Conservation (phyloP, 2,329 filamentous ascomycete genomes). For the Arachnomyces sp. region DNA sequence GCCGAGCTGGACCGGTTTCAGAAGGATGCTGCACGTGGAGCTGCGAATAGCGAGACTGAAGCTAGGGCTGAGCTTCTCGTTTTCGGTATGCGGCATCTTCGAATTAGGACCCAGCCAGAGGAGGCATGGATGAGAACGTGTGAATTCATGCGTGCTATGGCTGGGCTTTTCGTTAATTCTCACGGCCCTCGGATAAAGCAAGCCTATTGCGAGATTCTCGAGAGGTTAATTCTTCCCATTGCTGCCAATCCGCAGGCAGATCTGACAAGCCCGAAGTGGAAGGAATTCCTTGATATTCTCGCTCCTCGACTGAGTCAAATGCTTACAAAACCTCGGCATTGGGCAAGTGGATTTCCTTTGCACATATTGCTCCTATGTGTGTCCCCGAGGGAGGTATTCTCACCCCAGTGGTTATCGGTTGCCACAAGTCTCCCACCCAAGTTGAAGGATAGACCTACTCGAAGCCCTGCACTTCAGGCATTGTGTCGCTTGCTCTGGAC, state of each 20-base stretch:
- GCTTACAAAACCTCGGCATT: conserved; percentile 85
- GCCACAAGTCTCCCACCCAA: conserved; percentile 69
- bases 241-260: conserved; percentile 72
- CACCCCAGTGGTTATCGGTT: conserved; percentile 76
- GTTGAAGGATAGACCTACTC: conserved; percentile 72
- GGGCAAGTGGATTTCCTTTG: conserved; percentile 79
- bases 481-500: conserved; percentile 89
- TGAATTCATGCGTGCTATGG: conserved; percentile 75
- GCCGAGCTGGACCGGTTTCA: conserved; percentile 70
- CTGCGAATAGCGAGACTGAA: conserved; percentile 54
- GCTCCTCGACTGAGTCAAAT: conserved; percentile 73
- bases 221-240: conserved; percentile 76
- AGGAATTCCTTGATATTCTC: conserved; percentile 69
- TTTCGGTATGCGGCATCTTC: conserved; percentile 82
- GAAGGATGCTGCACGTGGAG: conserved; percentile 53
- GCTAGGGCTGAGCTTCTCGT: conserved; percentile 79
- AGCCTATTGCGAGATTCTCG: conserved; percentile 86
- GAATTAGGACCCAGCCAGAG: conserved; percentile 63
- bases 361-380: conserved; percentile 81
- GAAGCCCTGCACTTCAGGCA: conserved; percentile 75
- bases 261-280: conserved; percentile 75
- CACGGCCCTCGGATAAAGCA: conserved; percentile 88
- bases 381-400: conserved; percentile 75
- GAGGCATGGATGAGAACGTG: conserved; percentile 78
- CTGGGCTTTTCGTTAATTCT: conserved; percentile 71